Conservation (phyloP, 345 rosid species). For the Hibiscus mutabilis region DNA sequence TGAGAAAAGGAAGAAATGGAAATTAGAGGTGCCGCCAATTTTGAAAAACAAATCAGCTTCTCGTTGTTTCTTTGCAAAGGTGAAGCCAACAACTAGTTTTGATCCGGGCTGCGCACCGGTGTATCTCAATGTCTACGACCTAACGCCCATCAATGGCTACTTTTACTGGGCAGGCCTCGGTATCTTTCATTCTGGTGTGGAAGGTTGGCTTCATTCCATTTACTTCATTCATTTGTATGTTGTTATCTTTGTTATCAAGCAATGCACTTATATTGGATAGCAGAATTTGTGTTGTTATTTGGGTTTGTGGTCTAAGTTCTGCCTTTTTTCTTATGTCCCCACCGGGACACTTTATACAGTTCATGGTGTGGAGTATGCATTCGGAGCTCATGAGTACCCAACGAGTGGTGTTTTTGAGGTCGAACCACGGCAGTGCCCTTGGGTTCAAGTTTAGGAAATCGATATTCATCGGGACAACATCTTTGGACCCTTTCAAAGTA, state of each 20-base stretch:
- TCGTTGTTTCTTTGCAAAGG: constrained; percentile 61
- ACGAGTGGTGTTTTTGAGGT: constrained; percentile 92
- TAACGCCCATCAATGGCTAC: constrained; percentile 85
- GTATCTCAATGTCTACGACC: constrained; percentile 87
- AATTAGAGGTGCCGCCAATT: constrained; percentile 41
- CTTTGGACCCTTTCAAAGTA: constrained; percentile 67
- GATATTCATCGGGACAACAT: constrained; percentile 77
- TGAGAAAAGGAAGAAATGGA: constrained; percentile 61
- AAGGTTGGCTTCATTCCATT: constrained; percentile 49
- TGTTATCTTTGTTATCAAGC: no score
- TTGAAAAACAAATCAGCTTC: constrained; percentile 60
- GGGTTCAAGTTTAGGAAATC: constrained; percentile 94
- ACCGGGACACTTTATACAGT: constrained; percentile 36
- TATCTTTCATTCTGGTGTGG: constrained; percentile 93
- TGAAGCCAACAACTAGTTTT: constrained; percentile 41
- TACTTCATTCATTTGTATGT: neutral
- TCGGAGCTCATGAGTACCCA: constrained; percentile 91
- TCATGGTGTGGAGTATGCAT: constrained; percentile 91
- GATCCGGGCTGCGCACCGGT: constrained; percentile 69
- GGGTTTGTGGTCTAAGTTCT: constrained; percentile 1
- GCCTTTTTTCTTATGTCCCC: constrained; percentile 1
- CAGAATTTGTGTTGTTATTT: constrained; percentile 1
- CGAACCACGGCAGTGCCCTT: constrained; percentile 81
- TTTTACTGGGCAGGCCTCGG: constrained; percentile 98
- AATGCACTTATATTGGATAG: no score